Conservation (phyloP, 768 basidiomycete species). For the Hysterangium stoloniferum region DNA sequence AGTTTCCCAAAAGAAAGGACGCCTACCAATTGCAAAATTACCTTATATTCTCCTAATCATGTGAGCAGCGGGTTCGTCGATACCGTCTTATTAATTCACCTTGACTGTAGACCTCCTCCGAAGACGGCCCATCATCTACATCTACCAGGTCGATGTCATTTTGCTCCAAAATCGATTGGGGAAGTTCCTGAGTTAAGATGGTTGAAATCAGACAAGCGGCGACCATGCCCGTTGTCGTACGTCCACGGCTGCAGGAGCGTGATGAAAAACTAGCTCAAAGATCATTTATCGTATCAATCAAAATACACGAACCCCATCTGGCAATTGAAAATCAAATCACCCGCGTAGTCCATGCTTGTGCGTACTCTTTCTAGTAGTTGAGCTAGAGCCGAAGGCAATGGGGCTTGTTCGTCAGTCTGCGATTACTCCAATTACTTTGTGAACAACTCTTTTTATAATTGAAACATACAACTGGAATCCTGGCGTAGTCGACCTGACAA, state of each 20-base stretch:
- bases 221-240: conserved; percentile 95
- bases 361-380: conserved; percentile 70
- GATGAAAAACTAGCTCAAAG: not conserved
- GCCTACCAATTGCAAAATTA: conserved; percentile 87
- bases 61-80: not conserved
- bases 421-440: conserved; percentile 7
- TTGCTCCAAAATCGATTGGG: conserved; percentile 28
- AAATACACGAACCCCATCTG: conserved; percentile 88
- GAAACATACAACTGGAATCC: conserved; percentile 72
- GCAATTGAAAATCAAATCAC: conserved; percentile 90
- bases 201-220: conserved; percentile 81
- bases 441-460: not conserved
- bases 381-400: conserved; percentile 78
- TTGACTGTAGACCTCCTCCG: conserved; percentile 83
- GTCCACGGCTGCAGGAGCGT: conserved; percentile 24
- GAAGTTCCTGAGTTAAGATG: conserved; percentile 30
- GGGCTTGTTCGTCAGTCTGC: conserved; percentile 97
- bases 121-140: conserved; percentile 72
- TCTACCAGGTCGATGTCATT: conserved; percentile 33
- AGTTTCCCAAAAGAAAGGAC: conserved; percentile 87
- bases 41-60: conserved; percentile 85
- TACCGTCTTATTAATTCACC: conserved; percentile 35
- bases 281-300: not conserved
- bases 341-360: conserved; percentile 41
- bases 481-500: conserved; percentile 69